Base-by-base conservation (phyloP, 441 rosid species). In the Gossypium trilobum region DNA sequence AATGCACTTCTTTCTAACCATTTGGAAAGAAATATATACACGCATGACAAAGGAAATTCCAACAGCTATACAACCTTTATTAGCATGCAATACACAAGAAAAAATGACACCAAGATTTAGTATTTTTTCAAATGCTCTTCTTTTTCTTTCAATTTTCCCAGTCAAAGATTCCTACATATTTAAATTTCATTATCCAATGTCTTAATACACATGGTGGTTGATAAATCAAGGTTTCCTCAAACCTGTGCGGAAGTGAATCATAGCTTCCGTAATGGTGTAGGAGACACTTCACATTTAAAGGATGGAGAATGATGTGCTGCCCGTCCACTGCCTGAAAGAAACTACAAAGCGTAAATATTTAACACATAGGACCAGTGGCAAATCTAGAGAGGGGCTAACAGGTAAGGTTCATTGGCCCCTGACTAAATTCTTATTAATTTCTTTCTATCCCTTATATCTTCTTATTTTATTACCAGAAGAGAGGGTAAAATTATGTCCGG, bases 211-310 rank as follows among this genome's bases (percentile, higher is more conserved):
- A 67, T 67, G 13, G n/a, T 50, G 4, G 33, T 3, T 58, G 63
- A 51, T 17, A 73, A 51, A 73, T 62, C 19, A 52, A 14, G 39
- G 31, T 36, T 5, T 17, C 73, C n/a, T 23, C 57, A 31, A 67
- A 95, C 99, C 99, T 89, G 81, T 85, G 80, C 1, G 98, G 99
- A 75, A 91, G 88, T 76, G 77, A 74, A 74, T 86, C 94, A 81
- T 85, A 83, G 87, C 87, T 88, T 65, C 99, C 97, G 79, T 87
- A 91, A 79, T 89, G 90, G 74, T 89, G 91, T 70, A 92, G 82
- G 76, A 95, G 97, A 78, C 97, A 88, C 79, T 91, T 92, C 96
- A 95, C 78, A 74, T 91, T 92, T 75, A 89, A 78, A 78, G 95
- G 83, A 67, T 92, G 98, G 79, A 95, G 90, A 83, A 95, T 89